Evolutionary conservation across 371 early-diverging fungal species (phyloP), one percentile per base, ranked within the genome.

Genomic region (Batkoa obscura): DNA sequence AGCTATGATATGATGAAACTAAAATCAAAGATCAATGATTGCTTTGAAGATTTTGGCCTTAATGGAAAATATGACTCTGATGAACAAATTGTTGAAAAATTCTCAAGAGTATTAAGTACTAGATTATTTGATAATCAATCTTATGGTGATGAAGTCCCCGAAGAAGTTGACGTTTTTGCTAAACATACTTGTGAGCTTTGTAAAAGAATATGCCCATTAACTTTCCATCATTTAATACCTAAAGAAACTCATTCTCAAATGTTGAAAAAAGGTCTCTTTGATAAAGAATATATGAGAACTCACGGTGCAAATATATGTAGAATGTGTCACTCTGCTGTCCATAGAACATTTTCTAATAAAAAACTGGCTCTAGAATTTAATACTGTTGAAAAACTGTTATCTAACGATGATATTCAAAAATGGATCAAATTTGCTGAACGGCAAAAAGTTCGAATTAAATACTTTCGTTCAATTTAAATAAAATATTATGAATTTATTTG

Each of bases 221-320:
- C 60, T 15, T 64, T 64, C 56, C 64, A 64, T 56, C 64, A 64
- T 41, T 58, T 64, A 35, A 60, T 64, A 32, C 64, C 64, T 3
- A 54, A 38, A 17, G 43, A 50, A 38, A 51, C 55, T 9, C 64
- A 64, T 48, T 41, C 50, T 17, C 39, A 58, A 50, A 23, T 60
- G 9, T 1, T 58, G 3, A 59, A 52, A 41, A 43, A 50, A 33
- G 51, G 51, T 0, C 0, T 61, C 8, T 60, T 59, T 15, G 48
- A 59, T 0, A 58, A 56, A 41, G 43, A 33, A 9, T 58, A 60
- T 46, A 50, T 58, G 45, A 10, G 17, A 10, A 57, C 64, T 1
- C 59, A 58, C 35, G 64, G 64, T 23, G 53, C 55, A 17, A 48
- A 52, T 31, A 54, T 64, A 23, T 64, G 64, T 54, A 46, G 59